phyloP scores from a whole-genome alignment of 192 early-diverging fungal genomes.

The Backusella macrospora region DNA sequence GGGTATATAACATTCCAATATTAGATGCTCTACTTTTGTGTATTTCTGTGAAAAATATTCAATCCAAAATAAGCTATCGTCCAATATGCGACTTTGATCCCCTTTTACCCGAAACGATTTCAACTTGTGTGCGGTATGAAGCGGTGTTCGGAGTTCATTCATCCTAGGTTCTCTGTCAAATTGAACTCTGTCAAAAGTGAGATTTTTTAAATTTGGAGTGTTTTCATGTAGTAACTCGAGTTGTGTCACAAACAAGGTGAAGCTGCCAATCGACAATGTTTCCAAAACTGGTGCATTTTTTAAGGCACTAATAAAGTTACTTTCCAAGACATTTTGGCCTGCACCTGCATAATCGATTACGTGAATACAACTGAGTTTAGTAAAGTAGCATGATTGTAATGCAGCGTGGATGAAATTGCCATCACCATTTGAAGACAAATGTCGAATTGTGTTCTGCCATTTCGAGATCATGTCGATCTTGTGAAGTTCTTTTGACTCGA shows the following conservation, averaged over 20 bases:
- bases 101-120: background rate
- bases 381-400: background rate
- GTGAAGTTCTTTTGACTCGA: background rate
- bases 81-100: background rate
- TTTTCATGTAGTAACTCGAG: background rate
- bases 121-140: background rate
- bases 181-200: background rate
- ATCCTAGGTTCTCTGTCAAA: background rate
- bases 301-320: background rate
- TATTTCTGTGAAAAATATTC: background rate
- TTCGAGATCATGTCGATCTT: background rate
- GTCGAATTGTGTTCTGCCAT: background rate
- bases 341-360: constrained; percentile 11
- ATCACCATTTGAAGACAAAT: background rate
- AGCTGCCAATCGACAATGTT: background rate
- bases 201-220: background rate
- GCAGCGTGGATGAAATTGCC: constrained; percentile 1
- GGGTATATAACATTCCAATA: constrained; percentile 7
- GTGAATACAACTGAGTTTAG: constrained; percentile 9
- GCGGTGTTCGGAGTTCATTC: background rate
- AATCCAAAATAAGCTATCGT: constrained; percentile 2
- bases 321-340: background rate
- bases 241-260: constrained; percentile 5
- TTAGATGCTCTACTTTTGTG: background rate
- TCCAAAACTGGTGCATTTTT: background rate